Conservation (phyloP, 1,284 basidiomycete genomes). For the Microbotryum lychnidis-dioicae region DNA sequence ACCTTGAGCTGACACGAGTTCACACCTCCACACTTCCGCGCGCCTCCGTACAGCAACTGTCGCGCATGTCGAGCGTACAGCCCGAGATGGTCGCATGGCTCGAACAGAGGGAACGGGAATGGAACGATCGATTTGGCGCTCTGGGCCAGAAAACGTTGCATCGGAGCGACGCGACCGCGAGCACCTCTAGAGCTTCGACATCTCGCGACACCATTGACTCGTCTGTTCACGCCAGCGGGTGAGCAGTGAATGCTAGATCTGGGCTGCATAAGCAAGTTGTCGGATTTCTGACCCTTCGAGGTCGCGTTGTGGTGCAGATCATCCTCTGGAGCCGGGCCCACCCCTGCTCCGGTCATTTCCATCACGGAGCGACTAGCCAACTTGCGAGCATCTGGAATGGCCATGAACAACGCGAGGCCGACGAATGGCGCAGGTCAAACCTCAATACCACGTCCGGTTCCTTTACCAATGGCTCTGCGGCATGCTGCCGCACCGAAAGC, state of each 20-base stretch:
- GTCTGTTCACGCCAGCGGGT: neutral
- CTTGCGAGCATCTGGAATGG: conserved; percentile 1
- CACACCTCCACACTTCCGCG: neutral
- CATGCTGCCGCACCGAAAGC: conserved; percentile 1
- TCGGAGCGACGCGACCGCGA: neutral
- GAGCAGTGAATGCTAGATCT: neutral
- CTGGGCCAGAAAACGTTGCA: neutral
- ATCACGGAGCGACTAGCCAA: conserved; percentile 5
- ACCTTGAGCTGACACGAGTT: neutral
- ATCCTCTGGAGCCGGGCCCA: neutral
- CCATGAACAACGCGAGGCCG: neutral
- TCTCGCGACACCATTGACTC: neutral
- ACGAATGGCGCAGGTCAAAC: neutral
- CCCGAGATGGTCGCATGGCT: conserved; percentile 9
- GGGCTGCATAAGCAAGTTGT: neutral
- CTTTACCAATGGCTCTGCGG: neutral
- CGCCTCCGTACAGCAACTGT: neutral
- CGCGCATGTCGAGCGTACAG: neutral
- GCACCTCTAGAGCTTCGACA: neutral
- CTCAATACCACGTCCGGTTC: neutral
- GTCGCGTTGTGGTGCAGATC: neutral
- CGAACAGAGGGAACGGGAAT: conserved; percentile 7
- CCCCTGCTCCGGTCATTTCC: neutral
- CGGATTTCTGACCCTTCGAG: neutral
- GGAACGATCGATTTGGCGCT: neutral